Base-by-base conservation (phyloP, 352 stramenopile genomes). In the Pythium pyrilobum region DNA sequence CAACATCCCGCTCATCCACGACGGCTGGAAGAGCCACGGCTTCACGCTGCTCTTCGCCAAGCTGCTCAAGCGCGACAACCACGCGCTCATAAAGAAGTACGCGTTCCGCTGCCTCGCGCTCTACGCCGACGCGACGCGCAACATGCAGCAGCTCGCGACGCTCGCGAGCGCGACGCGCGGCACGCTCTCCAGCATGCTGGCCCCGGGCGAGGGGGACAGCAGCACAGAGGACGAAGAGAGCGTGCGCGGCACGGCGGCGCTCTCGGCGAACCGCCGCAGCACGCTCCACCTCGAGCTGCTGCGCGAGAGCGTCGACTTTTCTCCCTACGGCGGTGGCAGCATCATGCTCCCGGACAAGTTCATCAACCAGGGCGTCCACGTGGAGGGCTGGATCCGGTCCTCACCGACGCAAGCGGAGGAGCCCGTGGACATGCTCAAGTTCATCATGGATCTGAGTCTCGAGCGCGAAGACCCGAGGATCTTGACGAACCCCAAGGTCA, bases 71-170 rank as follows among this genome's bases (percentile, higher is more conserved):
- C 67, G 78, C 51, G 85, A 93, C 56, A 93, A 95, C 71, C 81
- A 93, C 52, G 70, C 81, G 6, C 80, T 92, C 32, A 93, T 95
- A 62, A 95, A 93, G 58, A 93, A 95, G 52, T 95, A 95, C 57
- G 84, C 84, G 5, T 95, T 95, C 59, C 71, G 84, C 2, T 95
- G 84, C 51, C 63, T 95, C 24, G 80, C 84, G 38, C 66, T 95
- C 16, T 95, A 89, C 58, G 76, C 81, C 3, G 84, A 95, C 55
- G 84, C 79, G 5, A 88, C 79, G 32, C 68, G 84, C 28, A 89
- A 72, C 55, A 56, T 84, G n/a, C 64, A 79, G 59, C 80, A 92
- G 51, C 67, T 95, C 28, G 41, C 70, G 34, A 36, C 64, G 0
- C 66, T 89, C 38, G 24, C 52, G 5, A 18, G 36, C 1, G 16